Conservation (phyloP, 805 yeast species). For the Wickerhamomyces ciferrii region DNA sequence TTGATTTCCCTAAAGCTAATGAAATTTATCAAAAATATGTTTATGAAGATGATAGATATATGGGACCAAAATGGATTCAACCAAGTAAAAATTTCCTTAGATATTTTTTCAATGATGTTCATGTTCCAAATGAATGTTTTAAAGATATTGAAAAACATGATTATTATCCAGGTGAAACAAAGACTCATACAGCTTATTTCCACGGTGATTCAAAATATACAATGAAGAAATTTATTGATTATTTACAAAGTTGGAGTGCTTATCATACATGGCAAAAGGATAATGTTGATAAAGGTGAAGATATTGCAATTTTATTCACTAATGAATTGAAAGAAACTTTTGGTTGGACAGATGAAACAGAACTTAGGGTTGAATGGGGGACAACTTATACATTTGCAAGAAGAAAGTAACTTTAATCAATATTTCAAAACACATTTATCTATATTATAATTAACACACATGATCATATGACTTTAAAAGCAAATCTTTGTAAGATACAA, state of each 20-base stretch:
- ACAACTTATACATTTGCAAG: conserved; percentile 49
- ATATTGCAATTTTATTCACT: conserved; percentile 43
- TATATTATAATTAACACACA: no score
- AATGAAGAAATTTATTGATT: conserved; percentile 41
- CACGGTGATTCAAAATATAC: conserved; percentile 38
- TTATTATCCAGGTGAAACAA: conserved; percentile 22
- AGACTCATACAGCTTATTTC: conserved; percentile 22
- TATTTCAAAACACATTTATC: no score
- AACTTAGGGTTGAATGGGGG: conserved; percentile 45
- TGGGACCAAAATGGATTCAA: conserved; percentile 68
- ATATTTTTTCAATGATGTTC: conserved; percentile 35
- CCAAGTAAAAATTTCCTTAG: conserved; percentile 56
- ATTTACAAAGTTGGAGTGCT: conserved; percentile 63
- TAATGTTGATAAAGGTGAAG: conserved; percentile 33
- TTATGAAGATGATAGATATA: conserved; percentile 37
- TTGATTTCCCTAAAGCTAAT: conserved; percentile 48
- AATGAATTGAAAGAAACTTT: conserved; percentile 35
- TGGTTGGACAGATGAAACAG: conserved; percentile 41
- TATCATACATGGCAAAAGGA: conserved; percentile 51
- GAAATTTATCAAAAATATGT: conserved; percentile 49
- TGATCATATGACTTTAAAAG: no score
- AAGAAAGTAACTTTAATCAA: conserved; percentile 8
- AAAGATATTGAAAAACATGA: conserved; percentile 32
- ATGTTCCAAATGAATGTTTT: conserved; percentile 39
- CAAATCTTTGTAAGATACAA: no score